A percentile compares a stretch with the other conserved stretches of the same genome.
phyloP scores from a whole-genome alignment of 768 basidiomycete species.

The Sporobolomyces pararoseus region DNA sequence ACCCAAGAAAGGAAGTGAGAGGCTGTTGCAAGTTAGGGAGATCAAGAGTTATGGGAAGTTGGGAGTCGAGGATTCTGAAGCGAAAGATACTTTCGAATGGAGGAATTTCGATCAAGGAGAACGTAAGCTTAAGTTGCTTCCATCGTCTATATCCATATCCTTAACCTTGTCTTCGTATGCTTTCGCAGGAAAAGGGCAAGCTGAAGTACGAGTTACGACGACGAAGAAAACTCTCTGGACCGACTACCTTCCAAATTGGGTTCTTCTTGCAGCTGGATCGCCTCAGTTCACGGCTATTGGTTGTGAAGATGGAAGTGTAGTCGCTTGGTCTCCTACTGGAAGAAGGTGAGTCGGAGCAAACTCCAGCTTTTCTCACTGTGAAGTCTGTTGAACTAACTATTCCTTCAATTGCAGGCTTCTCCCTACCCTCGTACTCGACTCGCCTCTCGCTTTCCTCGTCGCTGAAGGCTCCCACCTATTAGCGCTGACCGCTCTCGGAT shows the following conservation, averaged over 20 bases:
- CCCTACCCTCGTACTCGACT: constrained; percentile 69
- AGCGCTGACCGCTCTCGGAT: constrained; percentile 67
- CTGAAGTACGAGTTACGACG: constrained; percentile 65
- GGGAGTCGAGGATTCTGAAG: constrained; percentile 60
- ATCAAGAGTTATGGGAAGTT: constrained; percentile 59
- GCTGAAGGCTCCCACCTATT: constrained; percentile 64
- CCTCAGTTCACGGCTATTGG: constrained; percentile 68
- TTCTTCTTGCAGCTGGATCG: constrained; percentile 65
- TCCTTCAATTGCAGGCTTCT: constrained; percentile 56
- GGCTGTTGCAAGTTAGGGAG: constrained; percentile 57
- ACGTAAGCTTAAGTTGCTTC: constrained; percentile 51
- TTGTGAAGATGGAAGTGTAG: constrained; percentile 72
- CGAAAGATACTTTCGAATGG: constrained; percentile 65
- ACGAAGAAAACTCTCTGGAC: constrained; percentile 76
- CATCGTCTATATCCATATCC: neutral
- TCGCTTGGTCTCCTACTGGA: constrained; percentile 78
- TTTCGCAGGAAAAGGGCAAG: constrained; percentile 34
- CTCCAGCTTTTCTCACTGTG: neutral
- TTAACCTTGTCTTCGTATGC: neutral
- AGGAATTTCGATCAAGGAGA: constrained; percentile 65
- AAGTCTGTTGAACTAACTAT: neutral
- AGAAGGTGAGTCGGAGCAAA: constrained; percentile 70
- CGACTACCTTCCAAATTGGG: constrained; percentile 75
- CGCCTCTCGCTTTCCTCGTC: constrained; percentile 66
- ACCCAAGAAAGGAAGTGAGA: neutral